Evolutionary conservation across 139 green algal genomes (phyloP).

Genomic region (Ettlia oleoabundans): DNA sequence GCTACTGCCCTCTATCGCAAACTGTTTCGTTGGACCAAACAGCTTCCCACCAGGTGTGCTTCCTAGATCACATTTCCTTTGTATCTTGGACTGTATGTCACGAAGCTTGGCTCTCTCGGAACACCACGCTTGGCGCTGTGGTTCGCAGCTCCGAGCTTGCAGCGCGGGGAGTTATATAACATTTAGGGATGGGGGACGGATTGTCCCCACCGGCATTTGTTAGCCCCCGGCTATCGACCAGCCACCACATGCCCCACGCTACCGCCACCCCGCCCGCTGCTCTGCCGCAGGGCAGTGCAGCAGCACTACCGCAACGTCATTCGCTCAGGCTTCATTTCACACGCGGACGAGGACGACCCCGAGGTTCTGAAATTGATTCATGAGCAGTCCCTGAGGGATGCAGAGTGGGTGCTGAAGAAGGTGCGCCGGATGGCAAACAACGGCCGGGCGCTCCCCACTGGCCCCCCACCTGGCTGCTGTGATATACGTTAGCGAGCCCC

Average conservation of each 20-base stretch:
- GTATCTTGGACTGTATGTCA: background rate
- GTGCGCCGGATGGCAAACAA: too few relatives aligned
- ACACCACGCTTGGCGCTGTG: too few relatives aligned
- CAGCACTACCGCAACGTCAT: conserved; percentile 16
- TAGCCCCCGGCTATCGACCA: too few relatives aligned
- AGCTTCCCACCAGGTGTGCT: conserved; percentile 1
- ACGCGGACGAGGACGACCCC: conserved; percentile 29
- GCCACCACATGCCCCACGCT: background rate
- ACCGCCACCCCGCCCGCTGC: background rate
- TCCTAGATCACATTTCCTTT: background rate
- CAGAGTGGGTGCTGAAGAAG: conserved; percentile 37
- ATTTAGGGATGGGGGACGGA: too few relatives aligned
- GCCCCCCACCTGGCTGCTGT: too few relatives aligned
- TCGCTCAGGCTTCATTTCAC: conserved; percentile 20
- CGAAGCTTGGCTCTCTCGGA: too few relatives aligned
- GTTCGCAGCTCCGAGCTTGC: too few relatives aligned
- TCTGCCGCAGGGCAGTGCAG: conserved; percentile 7
- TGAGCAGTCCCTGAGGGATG: conserved; percentile 7
- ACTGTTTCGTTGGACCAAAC: background rate
- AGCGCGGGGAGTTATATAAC: too few relatives aligned
- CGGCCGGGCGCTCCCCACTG: too few relatives aligned
- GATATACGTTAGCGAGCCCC: too few relatives aligned
- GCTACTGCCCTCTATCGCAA: background rate
- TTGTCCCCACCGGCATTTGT: too few relatives aligned
- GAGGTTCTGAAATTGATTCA: conserved; percentile 14